A percentile compares a stretch with the other conserved stretches of the same genome.
Evolutionary conservation across 2,329 filamentous ascomycete genomes (phyloP).

Genomic region (Verticillium nubilum): DNA sequence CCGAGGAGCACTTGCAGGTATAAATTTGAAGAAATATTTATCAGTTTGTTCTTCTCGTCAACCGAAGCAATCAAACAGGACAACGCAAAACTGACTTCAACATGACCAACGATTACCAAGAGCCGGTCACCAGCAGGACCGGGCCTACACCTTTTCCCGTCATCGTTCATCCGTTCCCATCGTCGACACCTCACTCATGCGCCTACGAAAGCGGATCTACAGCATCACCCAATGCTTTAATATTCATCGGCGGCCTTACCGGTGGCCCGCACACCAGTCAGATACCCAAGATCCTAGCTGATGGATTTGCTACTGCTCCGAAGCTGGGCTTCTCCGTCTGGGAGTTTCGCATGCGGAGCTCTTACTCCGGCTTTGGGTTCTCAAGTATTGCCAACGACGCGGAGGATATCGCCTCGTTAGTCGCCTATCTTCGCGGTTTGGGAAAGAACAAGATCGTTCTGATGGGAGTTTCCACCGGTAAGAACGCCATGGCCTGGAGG

Average conservation of each 20-base stretch:
- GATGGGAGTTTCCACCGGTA: slow-evolving; percentile 29
- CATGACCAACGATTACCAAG: not conserved
- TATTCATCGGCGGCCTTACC: slow-evolving; percentile 66
- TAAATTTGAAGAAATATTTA: too few species aligned
- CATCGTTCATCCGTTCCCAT: slow-evolving; percentile 38
- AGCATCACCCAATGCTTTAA: slow-evolving; percentile 48
- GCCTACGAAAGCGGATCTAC: slow-evolving; percentile 40
- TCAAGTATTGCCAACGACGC: slow-evolving; percentile 45
- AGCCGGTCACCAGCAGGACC: not conserved
- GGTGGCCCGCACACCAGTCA: slow-evolving; percentile 62
- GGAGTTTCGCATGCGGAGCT: slow-evolving; percentile 49
- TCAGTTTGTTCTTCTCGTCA: too few species aligned
- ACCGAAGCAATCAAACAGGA: too few species aligned
- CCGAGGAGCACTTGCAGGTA: too few species aligned
- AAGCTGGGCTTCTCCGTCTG: slow-evolving; percentile 46
- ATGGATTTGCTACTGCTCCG: slow-evolving; percentile 25
- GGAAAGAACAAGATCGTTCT: slow-evolving; percentile 46
- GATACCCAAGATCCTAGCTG: slow-evolving; percentile 46
- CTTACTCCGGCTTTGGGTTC: slow-evolving; percentile 46
- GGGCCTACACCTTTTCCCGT: slow-evolving; percentile 29
- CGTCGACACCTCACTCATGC: slow-evolving; percentile 29
- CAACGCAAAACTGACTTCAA: too few species aligned
- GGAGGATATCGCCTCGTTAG: slow-evolving; percentile 44
- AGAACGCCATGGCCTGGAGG: not conserved
- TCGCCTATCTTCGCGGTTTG: slow-evolving; percentile 44